These are phyloP conservation scores for Myriosclerotinia curreyana DNA, from an alignment of 2,329 filamentous ascomycete genomes.

Conservation along the genomic window DNA sequence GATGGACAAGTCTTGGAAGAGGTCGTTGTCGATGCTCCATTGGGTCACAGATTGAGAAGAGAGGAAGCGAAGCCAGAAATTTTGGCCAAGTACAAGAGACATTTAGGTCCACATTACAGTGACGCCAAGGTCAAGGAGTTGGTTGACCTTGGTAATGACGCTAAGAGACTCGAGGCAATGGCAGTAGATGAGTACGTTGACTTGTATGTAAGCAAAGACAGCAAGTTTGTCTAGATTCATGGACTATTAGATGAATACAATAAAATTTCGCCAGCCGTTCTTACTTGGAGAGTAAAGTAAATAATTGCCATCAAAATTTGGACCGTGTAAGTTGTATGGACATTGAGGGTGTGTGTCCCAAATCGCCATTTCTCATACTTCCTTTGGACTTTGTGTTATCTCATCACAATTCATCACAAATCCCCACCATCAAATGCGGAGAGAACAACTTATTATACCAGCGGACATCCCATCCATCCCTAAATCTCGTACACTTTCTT, in stretches of 20 bases:
- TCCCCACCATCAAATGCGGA: too few relatives aligned
- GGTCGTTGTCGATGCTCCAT: constrained; percentile 86
- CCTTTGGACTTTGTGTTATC: too few relatives aligned
- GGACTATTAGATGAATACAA: constrained; percentile 37
- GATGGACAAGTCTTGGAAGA: constrained; percentile 91
- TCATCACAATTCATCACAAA: too few relatives aligned
- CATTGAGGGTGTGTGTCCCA: too few relatives aligned
- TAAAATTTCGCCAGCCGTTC: not conserved
- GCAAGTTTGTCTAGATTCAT: constrained; percentile 47
- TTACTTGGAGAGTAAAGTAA: not conserved
- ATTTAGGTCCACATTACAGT: constrained; percentile 79
- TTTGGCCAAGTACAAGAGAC: constrained; percentile 89
- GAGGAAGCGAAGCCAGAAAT: constrained; percentile 99
- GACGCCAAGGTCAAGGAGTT: constrained; percentile 77
- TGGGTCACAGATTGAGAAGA: constrained; percentile 85
- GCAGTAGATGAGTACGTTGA: constrained; percentile 93
- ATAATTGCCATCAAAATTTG: too few relatives aligned
- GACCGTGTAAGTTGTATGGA: too few relatives aligned
- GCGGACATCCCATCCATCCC: too few relatives aligned
- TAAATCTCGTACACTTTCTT: too few relatives aligned
- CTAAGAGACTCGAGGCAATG: constrained; percentile 71
- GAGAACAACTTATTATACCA: too few relatives aligned
- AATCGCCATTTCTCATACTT: too few relatives aligned
- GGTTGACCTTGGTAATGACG: constrained; percentile 73
- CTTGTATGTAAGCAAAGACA: constrained; percentile 65